Conservation (phyloP, 2,329 filamentous ascomycete genomes). For the Karstenula rhodostoma region DNA sequence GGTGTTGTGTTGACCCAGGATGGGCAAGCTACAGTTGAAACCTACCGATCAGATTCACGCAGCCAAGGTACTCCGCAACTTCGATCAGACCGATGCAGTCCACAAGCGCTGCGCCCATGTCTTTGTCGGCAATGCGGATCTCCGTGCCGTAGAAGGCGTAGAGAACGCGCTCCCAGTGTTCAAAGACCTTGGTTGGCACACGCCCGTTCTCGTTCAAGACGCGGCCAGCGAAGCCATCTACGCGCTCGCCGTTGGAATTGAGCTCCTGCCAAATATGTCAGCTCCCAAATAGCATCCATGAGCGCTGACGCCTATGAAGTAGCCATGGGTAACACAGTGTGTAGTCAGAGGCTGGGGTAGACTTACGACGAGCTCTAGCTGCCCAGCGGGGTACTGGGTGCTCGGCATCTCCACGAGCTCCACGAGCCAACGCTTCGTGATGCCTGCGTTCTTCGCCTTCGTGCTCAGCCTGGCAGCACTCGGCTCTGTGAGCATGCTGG, state of each 20-base stretch:
- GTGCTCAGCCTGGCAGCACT: conserved; percentile 37
- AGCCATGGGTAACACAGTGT: background rate
- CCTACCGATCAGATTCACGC: conserved; percentile 49
- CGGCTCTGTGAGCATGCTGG: conserved; percentile 39
- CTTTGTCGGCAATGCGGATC: conserved; percentile 51
- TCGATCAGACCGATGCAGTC: conserved; percentile 53
- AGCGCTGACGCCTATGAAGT: background rate
- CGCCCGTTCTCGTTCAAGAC: conserved; percentile 49
- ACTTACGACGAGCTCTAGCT: conserved; percentile 40
- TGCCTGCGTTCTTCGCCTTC: conserved; percentile 32
- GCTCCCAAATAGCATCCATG: background rate
- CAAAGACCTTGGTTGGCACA: conserved; percentile 36
- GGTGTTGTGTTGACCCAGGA: background rate
- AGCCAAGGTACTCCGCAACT: conserved; percentile 57
- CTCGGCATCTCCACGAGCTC: conserved; percentile 37
- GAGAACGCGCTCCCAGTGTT: conserved; percentile 55
- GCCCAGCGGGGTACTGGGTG: conserved; percentile 30
- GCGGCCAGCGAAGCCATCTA: conserved; percentile 25
- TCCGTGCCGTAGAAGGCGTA: conserved; percentile 57
- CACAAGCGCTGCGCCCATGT: conserved; percentile 50
- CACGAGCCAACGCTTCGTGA: conserved; percentile 44
- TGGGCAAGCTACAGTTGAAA: background rate
- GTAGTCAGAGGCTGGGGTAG: background rate
- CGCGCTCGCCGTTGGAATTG: conserved; percentile 40
- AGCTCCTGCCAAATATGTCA: conserved; percentile 41